phyloP scores from a whole-genome alignment of 768 basidiomycete species.

The Leucocoprinus sp. region DNA sequence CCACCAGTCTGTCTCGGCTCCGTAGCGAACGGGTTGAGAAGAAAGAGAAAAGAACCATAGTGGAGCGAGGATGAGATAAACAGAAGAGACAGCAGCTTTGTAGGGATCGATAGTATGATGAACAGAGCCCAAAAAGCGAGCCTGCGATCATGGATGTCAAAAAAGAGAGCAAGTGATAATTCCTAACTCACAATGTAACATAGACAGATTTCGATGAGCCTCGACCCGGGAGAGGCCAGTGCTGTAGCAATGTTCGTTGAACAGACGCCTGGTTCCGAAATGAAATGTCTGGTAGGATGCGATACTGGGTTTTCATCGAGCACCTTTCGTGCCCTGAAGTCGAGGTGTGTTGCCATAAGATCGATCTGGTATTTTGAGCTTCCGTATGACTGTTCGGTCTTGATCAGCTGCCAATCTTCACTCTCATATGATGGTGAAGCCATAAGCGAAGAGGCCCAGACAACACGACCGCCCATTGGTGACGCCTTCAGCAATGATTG shows the following conservation, averaged over 20 bases:
- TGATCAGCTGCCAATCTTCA: slow-evolving; percentile 65
- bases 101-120: slow-evolving; percentile 54
- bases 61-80: slow-evolving; percentile 60
- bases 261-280: slow-evolving; percentile 64
- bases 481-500: slow-evolving; percentile 43
- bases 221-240: slow-evolving; percentile 35
- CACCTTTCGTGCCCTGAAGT: slow-evolving; percentile 28
- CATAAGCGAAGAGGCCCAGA: slow-evolving; percentile 78
- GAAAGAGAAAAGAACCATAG: slow-evolving; percentile 38
- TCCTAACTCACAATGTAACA: slow-evolving; percentile 55
- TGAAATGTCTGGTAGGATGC: slow-evolving; percentile 44
- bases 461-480: slow-evolving; percentile 45
- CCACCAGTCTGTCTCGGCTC: slow-evolving; percentile 48
- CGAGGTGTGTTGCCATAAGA: slow-evolving; percentile 49
- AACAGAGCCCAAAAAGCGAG: slow-evolving; percentile 56
- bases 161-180: neutral
- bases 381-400: slow-evolving; percentile 58
- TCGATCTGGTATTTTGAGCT: slow-evolving; percentile 73
- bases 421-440: slow-evolving; percentile 46
- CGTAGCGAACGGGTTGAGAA: slow-evolving; percentile 37
- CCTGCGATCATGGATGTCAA: slow-evolving; percentile 33
- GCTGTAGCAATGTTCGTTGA: slow-evolving; percentile 51
- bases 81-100: slow-evolving; percentile 60
- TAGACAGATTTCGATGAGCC: slow-evolving; percentile 38
- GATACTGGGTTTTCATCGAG: neutral